These are phyloP conservation scores for Solanum paucissectum DNA, from an alignment of 257 asterid species.

Conservation along the genomic window DNA sequence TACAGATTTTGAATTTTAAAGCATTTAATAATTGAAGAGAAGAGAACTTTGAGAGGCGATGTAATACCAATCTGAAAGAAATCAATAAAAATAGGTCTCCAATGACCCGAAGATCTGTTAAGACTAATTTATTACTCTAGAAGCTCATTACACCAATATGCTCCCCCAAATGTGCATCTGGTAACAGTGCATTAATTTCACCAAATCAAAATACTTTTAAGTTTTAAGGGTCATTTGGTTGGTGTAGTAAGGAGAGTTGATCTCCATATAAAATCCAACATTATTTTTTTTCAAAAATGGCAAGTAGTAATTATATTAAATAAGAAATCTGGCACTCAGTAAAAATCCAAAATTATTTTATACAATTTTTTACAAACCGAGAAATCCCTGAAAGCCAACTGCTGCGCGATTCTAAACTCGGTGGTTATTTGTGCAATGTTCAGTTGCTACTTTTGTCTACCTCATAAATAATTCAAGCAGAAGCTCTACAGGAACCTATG, in stretches of 20 bases:
- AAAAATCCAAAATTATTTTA: background rate
- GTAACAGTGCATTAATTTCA: background rate
- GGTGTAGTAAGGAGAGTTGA: background rate
- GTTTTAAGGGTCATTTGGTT: background rate
- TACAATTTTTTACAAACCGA: background rate
- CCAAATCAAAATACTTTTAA: background rate
- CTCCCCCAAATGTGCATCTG: background rate
- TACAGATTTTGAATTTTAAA: background rate
- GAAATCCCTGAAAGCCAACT: background rate
- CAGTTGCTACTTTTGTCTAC: background rate
- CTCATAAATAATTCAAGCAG: background rate
- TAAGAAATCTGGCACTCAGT: background rate
- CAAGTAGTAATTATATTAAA: background rate
- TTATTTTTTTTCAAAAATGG: background rate
- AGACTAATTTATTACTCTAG: background rate
- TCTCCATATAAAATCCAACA: background rate
- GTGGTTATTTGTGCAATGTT: background rate
- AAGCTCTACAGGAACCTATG: background rate
- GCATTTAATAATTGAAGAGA: background rate
- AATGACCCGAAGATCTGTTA: background rate
- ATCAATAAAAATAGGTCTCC: background rate
- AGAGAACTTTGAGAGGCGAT: background rate
- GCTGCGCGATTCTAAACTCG: background rate
- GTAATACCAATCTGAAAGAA: background rate
- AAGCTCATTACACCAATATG: background rate